Conservation (phyloP, 768 basidiomycete species). For the Tricholoma matsutake region DNA sequence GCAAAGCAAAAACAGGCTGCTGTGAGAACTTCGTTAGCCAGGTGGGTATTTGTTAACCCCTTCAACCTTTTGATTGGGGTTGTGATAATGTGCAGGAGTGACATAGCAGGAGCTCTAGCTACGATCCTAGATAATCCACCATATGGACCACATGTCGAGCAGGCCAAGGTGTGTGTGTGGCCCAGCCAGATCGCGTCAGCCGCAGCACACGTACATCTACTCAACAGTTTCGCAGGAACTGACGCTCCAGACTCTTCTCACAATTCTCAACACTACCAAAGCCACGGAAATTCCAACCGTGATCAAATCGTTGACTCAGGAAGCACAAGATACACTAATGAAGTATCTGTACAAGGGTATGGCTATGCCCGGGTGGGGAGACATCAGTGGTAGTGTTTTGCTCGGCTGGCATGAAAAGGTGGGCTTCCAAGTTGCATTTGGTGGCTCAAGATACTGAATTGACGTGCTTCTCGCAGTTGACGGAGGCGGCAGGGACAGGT, state of each 20-base stretch:
- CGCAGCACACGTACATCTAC: background rate
- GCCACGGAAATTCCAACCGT: slow-evolving; percentile 78
- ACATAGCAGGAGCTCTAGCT: slow-evolving; percentile 69
- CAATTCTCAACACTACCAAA: slow-evolving; percentile 93
- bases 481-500: slow-evolving; percentile 90
- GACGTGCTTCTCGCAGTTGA: slow-evolving; percentile 52
- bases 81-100: slow-evolving; percentile 48
- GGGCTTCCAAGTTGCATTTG: slow-evolving; percentile 17
- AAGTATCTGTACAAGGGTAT: slow-evolving; percentile 99
- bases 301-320: slow-evolving; percentile 68
- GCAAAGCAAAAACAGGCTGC: slow-evolving; percentile 61
- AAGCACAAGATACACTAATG: slow-evolving; percentile 89
- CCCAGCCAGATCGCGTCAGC: background rate
- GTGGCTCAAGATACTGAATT: background rate
- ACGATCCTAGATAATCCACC: slow-evolving; percentile 76
- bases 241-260: slow-evolving; percentile 75
- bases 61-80: background rate
- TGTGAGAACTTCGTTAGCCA: slow-evolving; percentile 72
- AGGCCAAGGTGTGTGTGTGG: slow-evolving; percentile 81
- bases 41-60: slow-evolving; percentile 43
- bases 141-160: slow-evolving; percentile 84
- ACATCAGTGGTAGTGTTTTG: slow-evolving; percentile 56
- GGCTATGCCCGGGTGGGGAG: slow-evolving; percentile 63
- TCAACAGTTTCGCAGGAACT: slow-evolving; percentile 49
- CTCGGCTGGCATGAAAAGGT: slow-evolving; percentile 98